Base-by-base conservation (phyloP, 257 asterid species). In the Solanum piurae region DNA sequence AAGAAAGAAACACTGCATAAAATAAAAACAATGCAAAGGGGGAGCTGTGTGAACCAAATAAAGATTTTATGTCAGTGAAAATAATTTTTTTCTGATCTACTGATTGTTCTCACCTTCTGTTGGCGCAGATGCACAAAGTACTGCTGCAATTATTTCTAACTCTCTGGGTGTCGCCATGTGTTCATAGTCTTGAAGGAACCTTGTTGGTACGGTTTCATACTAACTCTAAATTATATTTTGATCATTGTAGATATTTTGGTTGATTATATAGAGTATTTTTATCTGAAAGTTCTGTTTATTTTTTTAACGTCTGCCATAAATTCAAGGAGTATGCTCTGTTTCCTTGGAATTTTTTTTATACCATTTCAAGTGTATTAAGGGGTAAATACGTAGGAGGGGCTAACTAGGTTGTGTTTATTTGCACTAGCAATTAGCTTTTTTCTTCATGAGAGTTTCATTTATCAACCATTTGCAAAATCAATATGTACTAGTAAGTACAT, bases 171-270 rank as follows among this genome's bases (percentile, higher is more conserved):
- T 92, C 98, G 18, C 99, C 99, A 44, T 93, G 96, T 91, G 96
- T 96, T 36, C 99, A 95, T 88, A 92, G 99, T 94, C 98, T 95
- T 52, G 99, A 97, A 94, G 99, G 99, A 87, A 95, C 99, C 46
- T 89, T 97, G 88, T 86, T 97, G 93, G 99, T 95, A 91, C 44
- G 93, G 38, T 29, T 80, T 29, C 42, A 29, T 46, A 29, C 85
- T 49, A 49, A 29, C 68, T 80, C 29, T 38, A 29, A 29, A 46
- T 33, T 82, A 27, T 82, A 29, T 29, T 46, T 29, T 18, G 68
- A 49, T 9, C 3, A 29, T 4, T 80, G 20, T 80, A 80, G 29
- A 49, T 44, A 80, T 18, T 82, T 82, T 20, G 69, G 42, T 49
- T 46, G 68, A 31, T 46, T 49, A 79, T 79, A 44, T 79, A 0